Conservation (phyloP, 805 yeast species). For the Kodamaea laetipori region DNA sequence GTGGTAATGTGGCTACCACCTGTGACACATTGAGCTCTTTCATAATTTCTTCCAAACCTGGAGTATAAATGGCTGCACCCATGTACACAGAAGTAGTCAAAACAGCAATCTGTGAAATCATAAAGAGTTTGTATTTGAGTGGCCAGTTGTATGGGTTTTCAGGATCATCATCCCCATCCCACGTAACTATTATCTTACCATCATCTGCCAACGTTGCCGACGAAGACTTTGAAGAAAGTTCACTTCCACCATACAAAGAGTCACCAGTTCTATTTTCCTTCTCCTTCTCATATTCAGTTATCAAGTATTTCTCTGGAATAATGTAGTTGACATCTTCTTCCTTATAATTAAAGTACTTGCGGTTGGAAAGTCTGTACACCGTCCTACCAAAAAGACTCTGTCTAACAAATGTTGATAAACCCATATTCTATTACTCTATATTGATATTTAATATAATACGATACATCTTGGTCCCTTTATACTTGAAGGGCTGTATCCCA, state of each 20-base stretch:
- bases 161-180: constrained; percentile 52
- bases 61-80: constrained; percentile 60
- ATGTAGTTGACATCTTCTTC: constrained; percentile 22
- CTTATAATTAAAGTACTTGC: constrained; percentile 22
- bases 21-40: constrained; percentile 47
- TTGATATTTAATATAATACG: no score
- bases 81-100: constrained; percentile 54
- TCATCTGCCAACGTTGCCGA: not conserved
- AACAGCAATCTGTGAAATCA: constrained; percentile 42
- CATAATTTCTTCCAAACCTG: constrained; percentile 49
- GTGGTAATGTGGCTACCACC: constrained; percentile 51
- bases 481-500: no score
- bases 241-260: no score
- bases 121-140: constrained; percentile 35
- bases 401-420: constrained; percentile 24
- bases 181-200: constrained; percentile 22
- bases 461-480: no score
- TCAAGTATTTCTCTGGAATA: constrained; percentile 20
- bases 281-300: not conserved
- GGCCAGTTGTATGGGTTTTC: constrained; percentile 64
- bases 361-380: constrained; percentile 29
- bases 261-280: not conserved
- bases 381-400: constrained; percentile 35
- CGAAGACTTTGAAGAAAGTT: no score
- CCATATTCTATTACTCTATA: no score